Evolutionary conservation across 805 yeast genomes (phyloP).

Genomic region (Candida sithepensis): DNA sequence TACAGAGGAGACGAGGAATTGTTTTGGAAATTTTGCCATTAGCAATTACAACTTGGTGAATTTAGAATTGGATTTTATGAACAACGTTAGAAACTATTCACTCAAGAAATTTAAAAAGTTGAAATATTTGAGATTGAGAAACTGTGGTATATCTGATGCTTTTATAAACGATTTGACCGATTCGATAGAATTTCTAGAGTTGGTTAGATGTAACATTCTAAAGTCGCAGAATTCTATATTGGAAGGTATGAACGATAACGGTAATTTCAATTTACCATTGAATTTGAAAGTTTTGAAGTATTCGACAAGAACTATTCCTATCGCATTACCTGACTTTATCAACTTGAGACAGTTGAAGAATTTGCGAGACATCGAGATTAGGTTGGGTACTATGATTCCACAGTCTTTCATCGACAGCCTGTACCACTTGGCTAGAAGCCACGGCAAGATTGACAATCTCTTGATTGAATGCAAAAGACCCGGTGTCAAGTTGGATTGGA

Average conservation of each 20-base stretch:
- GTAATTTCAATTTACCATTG: not conserved
- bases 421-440: not conserved
- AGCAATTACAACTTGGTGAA: not conserved
- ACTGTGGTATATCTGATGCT: constrained; percentile 2
- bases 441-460: not conserved
- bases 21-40: not conserved
- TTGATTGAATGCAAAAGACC: constrained; percentile 1
- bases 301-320: not conserved
- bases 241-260: not conserved
- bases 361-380: not conserved
- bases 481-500: not conserved
- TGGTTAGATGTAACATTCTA: constrained; percentile 1
- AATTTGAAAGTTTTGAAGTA: not conserved
- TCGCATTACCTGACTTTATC: constrained; percentile 1
- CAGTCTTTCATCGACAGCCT: not conserved
- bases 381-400: not conserved
- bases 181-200: not conserved
- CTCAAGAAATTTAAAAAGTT: not conserved
- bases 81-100: not conserved
- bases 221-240: not conserved
- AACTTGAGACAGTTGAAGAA: not conserved
- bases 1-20: not conserved
- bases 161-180: not conserved
- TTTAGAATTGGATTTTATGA: constrained; percentile 4
- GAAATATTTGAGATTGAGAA: constrained; percentile 1